Evolutionary conservation across 768 basidiomycete species (phyloP).

Genomic region (Leucogyrophana mollusca): DNA sequence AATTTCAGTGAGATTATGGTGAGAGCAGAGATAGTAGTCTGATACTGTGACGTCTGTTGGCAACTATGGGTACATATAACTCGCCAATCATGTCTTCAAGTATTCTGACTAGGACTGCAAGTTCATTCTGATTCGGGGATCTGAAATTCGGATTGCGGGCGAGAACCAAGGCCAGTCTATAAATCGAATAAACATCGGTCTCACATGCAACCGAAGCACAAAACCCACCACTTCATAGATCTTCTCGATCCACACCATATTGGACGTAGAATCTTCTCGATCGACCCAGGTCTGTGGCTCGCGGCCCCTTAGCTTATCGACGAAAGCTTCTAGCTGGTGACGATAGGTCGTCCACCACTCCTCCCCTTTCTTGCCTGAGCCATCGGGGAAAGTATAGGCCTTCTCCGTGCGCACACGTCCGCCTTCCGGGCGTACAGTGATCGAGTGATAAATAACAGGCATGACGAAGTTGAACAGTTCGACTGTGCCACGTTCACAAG

Average conservation of each 20-base stretch:
- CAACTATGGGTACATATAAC: too few relatives aligned
- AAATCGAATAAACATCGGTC: neutral
- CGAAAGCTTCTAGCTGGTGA: conserved; percentile 64
- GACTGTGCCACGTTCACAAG: conserved; percentile 45
- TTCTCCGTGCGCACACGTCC: conserved; percentile 39
- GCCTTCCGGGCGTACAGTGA: conserved; percentile 38
- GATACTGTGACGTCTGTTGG: too few relatives aligned
- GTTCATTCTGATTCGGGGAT: conserved; percentile 3
- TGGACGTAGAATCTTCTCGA: conserved; percentile 50
- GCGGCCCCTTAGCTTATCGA: conserved; percentile 54
- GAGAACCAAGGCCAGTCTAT: conserved; percentile 33
- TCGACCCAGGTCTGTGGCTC: conserved; percentile 54
- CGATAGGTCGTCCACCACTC: conserved; percentile 56
- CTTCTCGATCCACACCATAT: conserved; percentile 58
- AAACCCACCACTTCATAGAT: conserved; percentile 50
- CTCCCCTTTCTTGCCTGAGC: conserved; percentile 41
- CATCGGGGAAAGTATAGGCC: conserved; percentile 36
- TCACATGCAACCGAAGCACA: neutral
- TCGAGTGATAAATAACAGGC: conserved; percentile 49
- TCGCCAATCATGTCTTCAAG: too few relatives aligned
- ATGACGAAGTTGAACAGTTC: conserved; percentile 39
- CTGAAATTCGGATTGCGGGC: conserved; percentile 30
- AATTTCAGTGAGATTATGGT: too few relatives aligned
- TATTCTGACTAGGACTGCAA: too few relatives aligned
- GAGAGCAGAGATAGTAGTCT: too few relatives aligned